Evolutionary conservation across 805 yeast species (phyloP), one percentile per base, ranked within the genome.

Genomic region (Kuraishia floccosa): DNA sequence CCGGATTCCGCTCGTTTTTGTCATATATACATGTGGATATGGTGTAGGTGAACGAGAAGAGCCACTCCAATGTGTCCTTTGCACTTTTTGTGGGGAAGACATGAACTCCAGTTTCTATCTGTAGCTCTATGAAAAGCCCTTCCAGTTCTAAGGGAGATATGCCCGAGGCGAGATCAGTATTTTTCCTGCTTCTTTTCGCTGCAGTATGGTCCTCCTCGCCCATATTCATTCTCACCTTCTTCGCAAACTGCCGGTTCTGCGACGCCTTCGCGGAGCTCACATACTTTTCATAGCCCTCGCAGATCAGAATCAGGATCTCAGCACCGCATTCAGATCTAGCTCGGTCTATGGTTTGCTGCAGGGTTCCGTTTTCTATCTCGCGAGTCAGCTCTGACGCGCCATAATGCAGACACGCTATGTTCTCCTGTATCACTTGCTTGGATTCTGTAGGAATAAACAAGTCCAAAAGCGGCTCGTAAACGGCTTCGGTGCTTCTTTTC

Each of bases 41-140:
- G 0, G 84, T 61, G 39, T 73, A 68, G 0, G 81, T 56, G 38
- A 76, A 63, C 11, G 76, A 65, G 28, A 59, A 65, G 11, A 77
- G 43, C 74, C 83, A 74, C 4, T 53, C 60, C 1, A 60, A 33
- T 1, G 68, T 50, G 30, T 75, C 82, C 28, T 49, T 59, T 5
- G 45, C 43, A 28, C 58, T 68, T 50, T 58, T 61, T 2, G 68
- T 60, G 11, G 63, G 67, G 40, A 74, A 72, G 1, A 75, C 46
- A 38, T 72, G 72, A 14, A 70, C 48, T 3, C 65, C 64, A 39
- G 59, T 40, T 20, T 56, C 41, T 5, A 76, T 50, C 46, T 75
- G 76, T 6, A 68, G 49, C 23, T 58, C 58, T 10, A 63, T 49
- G 1, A 74, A 36, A 4, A 62, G 43, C 10, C 50, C 46, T 31